phyloP scores from a whole-genome alignment of 768 basidiomycete species.

The Leccinellum luteum region DNA sequence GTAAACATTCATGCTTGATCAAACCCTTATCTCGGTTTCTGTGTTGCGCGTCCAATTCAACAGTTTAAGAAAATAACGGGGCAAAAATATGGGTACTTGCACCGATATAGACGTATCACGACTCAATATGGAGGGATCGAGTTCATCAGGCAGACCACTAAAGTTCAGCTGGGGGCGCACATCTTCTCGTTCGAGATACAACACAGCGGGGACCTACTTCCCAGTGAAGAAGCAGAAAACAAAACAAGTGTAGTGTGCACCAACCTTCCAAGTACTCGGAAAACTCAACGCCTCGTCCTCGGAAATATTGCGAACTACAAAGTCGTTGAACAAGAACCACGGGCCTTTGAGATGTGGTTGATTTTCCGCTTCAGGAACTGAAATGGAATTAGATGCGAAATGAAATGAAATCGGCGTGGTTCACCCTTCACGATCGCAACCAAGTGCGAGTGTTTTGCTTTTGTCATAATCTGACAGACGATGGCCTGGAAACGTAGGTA shows the following conservation, averaged over 20 bases:
- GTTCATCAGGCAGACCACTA: slow-evolving; percentile 54
- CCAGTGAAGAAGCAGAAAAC: slow-evolving; percentile 10
- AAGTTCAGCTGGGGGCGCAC: slow-evolving; percentile 57
- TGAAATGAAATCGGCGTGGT: neutral
- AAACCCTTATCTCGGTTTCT: slow-evolving; percentile 73
- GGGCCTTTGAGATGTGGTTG: slow-evolving; percentile 43
- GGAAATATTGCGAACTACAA: slow-evolving; percentile 78
- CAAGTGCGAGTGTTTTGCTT: slow-evolving; percentile 74
- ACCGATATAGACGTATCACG: slow-evolving; percentile 86
- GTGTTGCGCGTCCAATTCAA: neutral
- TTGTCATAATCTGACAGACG: slow-evolving; percentile 74
- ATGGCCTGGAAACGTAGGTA: slow-evolving; percentile 53
- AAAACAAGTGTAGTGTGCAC: slow-evolving; percentile 11
- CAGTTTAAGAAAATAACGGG: neutral
- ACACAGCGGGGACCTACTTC: slow-evolving; percentile 74
- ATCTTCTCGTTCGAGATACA: slow-evolving; percentile 85
- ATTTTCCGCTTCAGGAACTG: slow-evolving; percentile 70
- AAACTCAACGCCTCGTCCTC: slow-evolving; percentile 89
- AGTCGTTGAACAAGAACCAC: slow-evolving; percentile 98
- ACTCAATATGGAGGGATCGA: slow-evolving; percentile 74
- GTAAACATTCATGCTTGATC: slow-evolving; percentile 78
- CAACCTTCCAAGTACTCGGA: slow-evolving; percentile 88
- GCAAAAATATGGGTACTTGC: slow-evolving; percentile 40
- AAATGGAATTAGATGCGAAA: neutral
- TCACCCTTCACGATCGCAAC: slow-evolving; percentile 84